Base-by-base conservation (phyloP, 345 rosid genomes). In the Nasturtium officinale region DNA sequence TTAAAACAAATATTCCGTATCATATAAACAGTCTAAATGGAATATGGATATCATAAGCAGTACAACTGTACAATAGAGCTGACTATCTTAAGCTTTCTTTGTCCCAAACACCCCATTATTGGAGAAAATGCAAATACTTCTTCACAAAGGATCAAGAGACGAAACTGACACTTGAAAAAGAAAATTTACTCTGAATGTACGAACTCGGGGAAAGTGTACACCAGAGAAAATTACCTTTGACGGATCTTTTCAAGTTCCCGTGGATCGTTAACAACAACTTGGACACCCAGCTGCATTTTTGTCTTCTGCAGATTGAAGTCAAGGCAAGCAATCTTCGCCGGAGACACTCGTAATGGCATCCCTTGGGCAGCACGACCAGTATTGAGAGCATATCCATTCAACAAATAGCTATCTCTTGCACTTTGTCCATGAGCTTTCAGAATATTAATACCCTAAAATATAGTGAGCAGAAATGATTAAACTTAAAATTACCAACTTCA, bases 301-400 rank as follows among this genome's bases (percentile, higher is more conserved):
- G 96, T 90, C 82, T 86, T 96, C 84, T 96, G 97, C 60, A 96
- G 91, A 78, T 92, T 96, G 61, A 96, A 90, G 82, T 96, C 99
- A 48, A 92, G 98, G 78, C 96, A 89, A 10, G 99, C 98, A 75
- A 95, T 86, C 82, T 78, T 92, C 40, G 99, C 94, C 40, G 98
- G 90, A 53, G 92, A 80, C 67, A 92, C 99, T 81, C 87, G 85
- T 55, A 85, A 66, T 58, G 96, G 98, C 97, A 95, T 92, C 74
- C 99, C 99, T 82, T 90, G 99, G 35, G 99, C 97, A 78, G 98
- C 96, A 71, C 94, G 96, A 3, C 96, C 97, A 62, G 98, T 86
- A 67, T 90, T 87, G 67, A 95, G 83, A 20, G 99, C 99, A 78
- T 92, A 90, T 9, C 99, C 99, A 76, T 90, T 88, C 81, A 95